A percentile compares a stretch with the other conserved stretches of the same genome.
phyloP scores from a whole-genome alignment of 768 basidiomycete species.

The Agrocybe pediades region DNA sequence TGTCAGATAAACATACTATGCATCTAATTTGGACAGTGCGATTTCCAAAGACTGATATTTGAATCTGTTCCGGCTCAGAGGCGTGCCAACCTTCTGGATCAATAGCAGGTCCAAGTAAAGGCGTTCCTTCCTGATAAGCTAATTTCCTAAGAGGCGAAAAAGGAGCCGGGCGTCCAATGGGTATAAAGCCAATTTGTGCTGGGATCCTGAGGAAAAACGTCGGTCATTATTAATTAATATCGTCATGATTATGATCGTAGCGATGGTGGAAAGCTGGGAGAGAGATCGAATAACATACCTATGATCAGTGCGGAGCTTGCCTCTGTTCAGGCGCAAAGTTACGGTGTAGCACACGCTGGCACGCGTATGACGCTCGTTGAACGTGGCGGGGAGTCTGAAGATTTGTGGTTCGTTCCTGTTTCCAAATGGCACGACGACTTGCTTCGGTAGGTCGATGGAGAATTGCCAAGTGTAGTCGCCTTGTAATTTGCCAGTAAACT shows the following conservation, averaged over 20 bases:
- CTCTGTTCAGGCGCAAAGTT: conserved; percentile 29
- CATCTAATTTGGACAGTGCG: conserved; percentile 32
- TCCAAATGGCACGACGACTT: conserved; percentile 25
- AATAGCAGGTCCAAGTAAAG: conserved; percentile 34
- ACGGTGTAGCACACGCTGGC: conserved; percentile 39
- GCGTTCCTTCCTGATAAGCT: conserved; percentile 34
- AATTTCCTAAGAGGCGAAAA: conserved; percentile 34
- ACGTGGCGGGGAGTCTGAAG: conserved; percentile 38
- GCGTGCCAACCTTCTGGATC: conserved; percentile 44
- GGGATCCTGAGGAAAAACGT: conserved; percentile 24
- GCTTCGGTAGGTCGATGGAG: conserved; percentile 39
- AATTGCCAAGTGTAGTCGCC: conserved; percentile 40
- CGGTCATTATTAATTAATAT: background rate
- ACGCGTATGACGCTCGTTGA: conserved; percentile 37
- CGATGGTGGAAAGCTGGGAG: background rate
- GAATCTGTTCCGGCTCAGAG: conserved; percentile 22
- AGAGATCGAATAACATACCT: conserved; percentile 24
- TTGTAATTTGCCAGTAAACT: conserved; percentile 29
- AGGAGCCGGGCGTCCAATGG: conserved; percentile 30
- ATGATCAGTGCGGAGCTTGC: conserved; percentile 31
- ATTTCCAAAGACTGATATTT: conserved; percentile 29
- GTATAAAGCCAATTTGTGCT: conserved; percentile 32
- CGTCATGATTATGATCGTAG: background rate
- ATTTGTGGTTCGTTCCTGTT: conserved; percentile 19
- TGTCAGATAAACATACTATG: conserved; percentile 27